phyloP scores from a whole-genome alignment of 108 stramenopile species.

The Skeletonema potamos region DNA sequence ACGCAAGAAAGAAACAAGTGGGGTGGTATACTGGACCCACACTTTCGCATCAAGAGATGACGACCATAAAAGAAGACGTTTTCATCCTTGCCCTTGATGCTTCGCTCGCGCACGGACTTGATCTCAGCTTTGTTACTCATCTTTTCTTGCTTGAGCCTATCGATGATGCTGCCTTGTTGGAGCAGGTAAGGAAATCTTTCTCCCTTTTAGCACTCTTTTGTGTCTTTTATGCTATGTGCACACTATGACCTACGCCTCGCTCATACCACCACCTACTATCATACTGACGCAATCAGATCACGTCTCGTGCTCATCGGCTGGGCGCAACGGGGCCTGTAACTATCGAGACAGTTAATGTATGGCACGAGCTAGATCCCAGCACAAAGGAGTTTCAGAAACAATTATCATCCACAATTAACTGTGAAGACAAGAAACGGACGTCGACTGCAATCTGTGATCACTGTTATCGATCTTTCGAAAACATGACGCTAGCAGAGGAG shows the following conservation, averaged over 20 bases:
- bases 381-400: slow-evolving; percentile 40
- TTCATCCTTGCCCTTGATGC: slow-evolving; percentile 65
- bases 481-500: slow-evolving; percentile 29
- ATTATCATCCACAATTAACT: slow-evolving; percentile 13
- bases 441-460: slow-evolving; percentile 49
- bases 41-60: slow-evolving; percentile 14
- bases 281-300: slow-evolving; percentile 25
- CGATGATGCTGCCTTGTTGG: slow-evolving; percentile 68
- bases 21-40: slow-evolving; percentile 50
- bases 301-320: slow-evolving; percentile 78
- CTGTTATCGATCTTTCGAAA: slow-evolving; percentile 49
- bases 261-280: background rate
- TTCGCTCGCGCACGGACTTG: slow-evolving; percentile 69
- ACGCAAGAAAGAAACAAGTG: background rate
- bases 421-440: slow-evolving; percentile 10
- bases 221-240: background rate
- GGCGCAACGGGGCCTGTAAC: slow-evolving; percentile 70
- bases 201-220: background rate
- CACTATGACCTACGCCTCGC: too few relatives aligned
- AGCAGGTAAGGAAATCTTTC: slow-evolving; percentile 31
- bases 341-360: slow-evolving; percentile 63
- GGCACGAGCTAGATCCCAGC: slow-evolving; percentile 30
- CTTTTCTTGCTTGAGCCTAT: slow-evolving; percentile 81
- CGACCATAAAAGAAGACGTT: slow-evolving; percentile 38
- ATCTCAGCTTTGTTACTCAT: slow-evolving; percentile 82